Evolutionary conservation across 179 eudicot species (phyloP), one percentile per base, ranked within the genome.

Genomic region (Amaranthus tricolor): DNA sequence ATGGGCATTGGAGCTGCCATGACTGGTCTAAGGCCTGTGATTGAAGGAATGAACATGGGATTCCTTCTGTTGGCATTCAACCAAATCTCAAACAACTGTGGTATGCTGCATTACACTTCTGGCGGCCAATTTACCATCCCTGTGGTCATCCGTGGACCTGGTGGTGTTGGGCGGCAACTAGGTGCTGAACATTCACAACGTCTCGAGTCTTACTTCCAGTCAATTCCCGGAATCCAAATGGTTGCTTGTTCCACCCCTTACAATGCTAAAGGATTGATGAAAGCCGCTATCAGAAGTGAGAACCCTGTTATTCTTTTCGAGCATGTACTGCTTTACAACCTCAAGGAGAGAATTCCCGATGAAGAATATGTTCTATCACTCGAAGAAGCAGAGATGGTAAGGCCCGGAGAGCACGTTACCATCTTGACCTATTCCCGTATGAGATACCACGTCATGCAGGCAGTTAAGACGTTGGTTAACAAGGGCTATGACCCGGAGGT

Each of bases 21-120:
- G 98, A 94, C 94, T 6, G 98, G 98, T 47, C 87, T 92, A 10
- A 85, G 96, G 73, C 98, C 98, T n/a, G 78, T 94, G 0, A 72
- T 92, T 13, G 97, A 94, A 56, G 98, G 98, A 80, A 94, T 94
- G 98, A 92, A 94, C 73, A 94, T 94, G 98, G 98, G 94, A 7
- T 94, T 94, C 74, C 97, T 94, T 74, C 88, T 91, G n/a, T 77
- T 94, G n/a, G 98, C 98, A 67, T 94, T 92, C 79, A 94, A 94
- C 84, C 98, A 94, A 81, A 94, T 92, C 74, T 94, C 97, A 51
- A 89, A 94, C 86, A 92, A 94, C 73, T 94, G 97, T 65, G 98
- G 98, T n/a, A 94, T 94, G 98, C 90, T 92, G 14, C 98, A 94
- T 81, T 94, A 94, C 86, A 92, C 98, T 31, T 94, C 98, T 15